Evolutionary conservation across 2,329 filamentous ascomycete species (phyloP).

Genomic region (Xylariales sp.): DNA sequence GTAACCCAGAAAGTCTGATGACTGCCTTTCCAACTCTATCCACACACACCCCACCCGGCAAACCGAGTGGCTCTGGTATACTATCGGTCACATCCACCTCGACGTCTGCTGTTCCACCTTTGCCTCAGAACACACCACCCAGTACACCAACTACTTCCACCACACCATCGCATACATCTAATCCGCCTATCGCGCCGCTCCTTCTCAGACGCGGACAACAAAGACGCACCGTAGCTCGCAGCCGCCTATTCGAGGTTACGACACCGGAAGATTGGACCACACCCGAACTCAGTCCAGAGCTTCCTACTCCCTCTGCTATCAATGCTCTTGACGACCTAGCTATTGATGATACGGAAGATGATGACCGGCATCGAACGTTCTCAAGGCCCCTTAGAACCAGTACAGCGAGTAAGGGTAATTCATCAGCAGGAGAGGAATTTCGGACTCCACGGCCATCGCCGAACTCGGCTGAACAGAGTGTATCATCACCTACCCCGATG

Average conservation of each 20-base stretch:
- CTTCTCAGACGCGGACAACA: slow-evolving; percentile 14
- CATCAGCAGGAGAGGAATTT: not conserved
- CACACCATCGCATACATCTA: not conserved
- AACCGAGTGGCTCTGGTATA: too few species aligned
- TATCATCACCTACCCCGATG: not conserved
- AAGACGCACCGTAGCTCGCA: slow-evolving; percentile 17
- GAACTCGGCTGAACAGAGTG: not conserved
- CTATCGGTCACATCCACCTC: too few species aligned
- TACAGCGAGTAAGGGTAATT: not conserved
- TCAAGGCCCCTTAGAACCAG: not conserved
- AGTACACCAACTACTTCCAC: too few species aligned
- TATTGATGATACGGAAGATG: not conserved
- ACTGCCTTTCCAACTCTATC: too few species aligned
- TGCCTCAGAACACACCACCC: too few species aligned
- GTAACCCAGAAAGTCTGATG: too few species aligned
- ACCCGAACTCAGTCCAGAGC: not conserved
- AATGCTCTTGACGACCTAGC: not conserved
- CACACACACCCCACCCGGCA: too few species aligned
- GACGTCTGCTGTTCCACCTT: too few species aligned
- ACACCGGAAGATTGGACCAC: slow-evolving; percentile 20
- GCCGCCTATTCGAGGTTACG: slow-evolving; percentile 25
- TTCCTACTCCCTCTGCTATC: not conserved
- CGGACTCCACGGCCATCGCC: not conserved
- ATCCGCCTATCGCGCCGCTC: not conserved
- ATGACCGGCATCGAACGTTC: not conserved